Percentiles rank a stretch among this genome's conserved stretches.
phyloP scores from a whole-genome alignment of 2,329 filamentous ascomycete genomes.

The Penicillium occitanis region DNA sequence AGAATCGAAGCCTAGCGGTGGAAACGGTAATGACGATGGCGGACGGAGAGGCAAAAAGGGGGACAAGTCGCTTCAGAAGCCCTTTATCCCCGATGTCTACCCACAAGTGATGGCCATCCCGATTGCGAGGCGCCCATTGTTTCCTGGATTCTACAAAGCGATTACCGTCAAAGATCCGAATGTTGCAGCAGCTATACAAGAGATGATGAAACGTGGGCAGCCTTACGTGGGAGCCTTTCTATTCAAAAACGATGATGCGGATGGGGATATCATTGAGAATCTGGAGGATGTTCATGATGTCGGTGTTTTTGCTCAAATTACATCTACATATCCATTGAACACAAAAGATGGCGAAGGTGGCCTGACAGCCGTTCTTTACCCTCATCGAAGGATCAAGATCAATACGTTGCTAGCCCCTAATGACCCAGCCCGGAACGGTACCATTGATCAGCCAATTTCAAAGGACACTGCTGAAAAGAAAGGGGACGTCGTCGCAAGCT shows the following conservation, averaged over 20 bases:
- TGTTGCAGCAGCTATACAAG: constrained; percentile 86
- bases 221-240: constrained; percentile 96
- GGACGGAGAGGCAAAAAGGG: constrained; percentile 70
- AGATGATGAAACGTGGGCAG: constrained; percentile 95
- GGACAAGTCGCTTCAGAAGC: constrained; percentile 79
- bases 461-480: constrained; percentile 63
- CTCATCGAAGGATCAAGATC: constrained; percentile 89
- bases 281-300: constrained; percentile 91
- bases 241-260: constrained; percentile 92
- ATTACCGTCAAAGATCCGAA: constrained; percentile 94
- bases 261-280: constrained; percentile 89
- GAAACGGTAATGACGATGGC: constrained; percentile 57
- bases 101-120: constrained; percentile 97
- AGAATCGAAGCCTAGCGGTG: constrained; percentile 55
- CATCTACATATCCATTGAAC: constrained; percentile 83
- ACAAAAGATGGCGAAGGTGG: constrained; percentile 63
- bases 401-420: constrained; percentile 75
- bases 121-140: constrained; percentile 87
- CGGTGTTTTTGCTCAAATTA: constrained; percentile 96
- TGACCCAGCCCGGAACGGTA: constrained; percentile 35
- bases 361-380: constrained; percentile 91
- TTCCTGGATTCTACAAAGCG: constrained; percentile 98
- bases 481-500: constrained; percentile 94
- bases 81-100: constrained; percentile 88
- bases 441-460: constrained; percentile 32